Conservation (phyloP, 2,329 filamentous ascomycete species). For the Penicillium aurantiogriseum region DNA sequence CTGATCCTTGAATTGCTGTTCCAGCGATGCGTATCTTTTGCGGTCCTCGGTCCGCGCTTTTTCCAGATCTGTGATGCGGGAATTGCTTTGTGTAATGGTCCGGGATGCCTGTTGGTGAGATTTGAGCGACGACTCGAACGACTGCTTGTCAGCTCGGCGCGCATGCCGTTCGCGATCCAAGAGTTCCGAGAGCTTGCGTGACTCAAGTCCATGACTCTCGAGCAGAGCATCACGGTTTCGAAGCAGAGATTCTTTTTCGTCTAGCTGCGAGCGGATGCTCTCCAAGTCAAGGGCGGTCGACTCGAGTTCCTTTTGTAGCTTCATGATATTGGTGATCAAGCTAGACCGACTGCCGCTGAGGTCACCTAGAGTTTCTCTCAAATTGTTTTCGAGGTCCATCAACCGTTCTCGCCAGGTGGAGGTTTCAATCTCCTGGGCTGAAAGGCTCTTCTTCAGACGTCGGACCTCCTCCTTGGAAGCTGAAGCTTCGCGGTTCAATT, state of each 20-base stretch:
- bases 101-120: slow-evolving; percentile 84
- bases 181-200: slow-evolving; percentile 77
- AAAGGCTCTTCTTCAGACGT: slow-evolving; percentile 76
- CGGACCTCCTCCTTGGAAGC: slow-evolving; percentile 82
- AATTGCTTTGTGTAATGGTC: slow-evolving; percentile 80
- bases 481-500: slow-evolving; percentile 81
- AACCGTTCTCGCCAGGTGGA: slow-evolving; percentile 88
- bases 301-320: slow-evolving; percentile 84
- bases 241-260: slow-evolving; percentile 88
- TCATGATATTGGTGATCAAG: slow-evolving; percentile 80
- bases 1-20: slow-evolving; percentile 81
- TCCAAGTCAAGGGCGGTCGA: slow-evolving; percentile 80
- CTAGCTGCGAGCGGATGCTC: slow-evolving; percentile 68
- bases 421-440: slow-evolving; percentile 81
- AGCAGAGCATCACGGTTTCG: slow-evolving; percentile 85
- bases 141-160: slow-evolving; percentile 80
- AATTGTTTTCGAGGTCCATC: slow-evolving; percentile 82
- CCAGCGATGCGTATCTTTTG: slow-evolving; percentile 70
- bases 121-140: slow-evolving; percentile 84
- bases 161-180: slow-evolving; percentile 86
- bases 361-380: slow-evolving; percentile 84
- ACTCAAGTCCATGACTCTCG: slow-evolving; percentile 84
- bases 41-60: slow-evolving; percentile 73
- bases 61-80: slow-evolving; percentile 82
- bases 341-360: slow-evolving; percentile 81